Conservation (phyloP, 306 rosid genomes). For the Rosa rugosa region DNA sequence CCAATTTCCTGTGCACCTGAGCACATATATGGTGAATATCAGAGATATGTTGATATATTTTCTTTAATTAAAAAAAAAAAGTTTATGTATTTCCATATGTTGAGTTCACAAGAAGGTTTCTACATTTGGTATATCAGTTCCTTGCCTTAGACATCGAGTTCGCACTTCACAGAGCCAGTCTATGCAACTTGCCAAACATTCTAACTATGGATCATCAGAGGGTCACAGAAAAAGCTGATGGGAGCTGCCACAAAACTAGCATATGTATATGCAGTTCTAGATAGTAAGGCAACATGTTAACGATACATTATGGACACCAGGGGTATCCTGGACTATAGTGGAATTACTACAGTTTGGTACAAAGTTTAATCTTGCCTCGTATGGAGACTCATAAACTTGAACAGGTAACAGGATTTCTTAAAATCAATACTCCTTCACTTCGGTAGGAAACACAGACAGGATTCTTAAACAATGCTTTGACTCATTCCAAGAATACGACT, state of each 20-base stretch:
- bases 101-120: slow-evolving; percentile 7
- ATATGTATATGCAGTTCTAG: neutral
- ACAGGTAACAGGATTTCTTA: neutral
- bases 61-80: no score
- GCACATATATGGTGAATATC: neutral
- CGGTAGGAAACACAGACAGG: neutral
- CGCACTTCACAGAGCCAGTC: neutral
- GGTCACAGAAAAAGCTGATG: neutral
- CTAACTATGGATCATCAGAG: neutral
- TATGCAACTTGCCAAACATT: slow-evolving; percentile 8
- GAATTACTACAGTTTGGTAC: neutral
- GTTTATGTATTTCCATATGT: neutral
- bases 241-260: slow-evolving; percentile 6
- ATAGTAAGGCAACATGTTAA: neutral
- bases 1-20: neutral
- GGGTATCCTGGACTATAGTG: neutral
- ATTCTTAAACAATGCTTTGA: neutral
- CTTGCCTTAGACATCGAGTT: neutral
- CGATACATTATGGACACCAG: neutral
- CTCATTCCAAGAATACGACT: neutral
- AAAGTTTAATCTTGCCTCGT: neutral
- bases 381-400: neutral
- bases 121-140: neutral
- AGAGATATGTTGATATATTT: slow-evolving; percentile 1
- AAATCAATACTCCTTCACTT: neutral